These are phyloP conservation scores for Lactarius sp. DNA, from an alignment of 768 basidiomycete species.

Conservation along the genomic window DNA sequence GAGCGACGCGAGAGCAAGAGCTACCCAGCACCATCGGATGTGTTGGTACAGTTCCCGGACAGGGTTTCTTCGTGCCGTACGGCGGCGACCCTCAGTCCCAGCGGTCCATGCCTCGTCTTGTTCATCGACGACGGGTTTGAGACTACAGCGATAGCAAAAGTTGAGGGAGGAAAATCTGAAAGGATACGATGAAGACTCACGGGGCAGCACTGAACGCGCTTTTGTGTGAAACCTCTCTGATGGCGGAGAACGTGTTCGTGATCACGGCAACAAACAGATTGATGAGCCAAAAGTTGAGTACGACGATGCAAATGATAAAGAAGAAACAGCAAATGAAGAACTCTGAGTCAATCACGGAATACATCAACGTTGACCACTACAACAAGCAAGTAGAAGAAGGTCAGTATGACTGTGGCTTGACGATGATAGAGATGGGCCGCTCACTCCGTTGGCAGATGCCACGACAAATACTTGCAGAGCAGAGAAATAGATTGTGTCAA, in stretches of 20 bases:
- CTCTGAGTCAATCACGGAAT: conserved; percentile 82
- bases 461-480: conserved; percentile 82
- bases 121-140: conserved; percentile 45
- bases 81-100: conserved; percentile 39
- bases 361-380: conserved; percentile 83
- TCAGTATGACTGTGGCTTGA: conserved; percentile 8
- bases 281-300: conserved; percentile 93
- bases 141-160: conserved; percentile 28
- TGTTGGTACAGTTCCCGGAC: conserved; percentile 53
- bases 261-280: conserved; percentile 95
- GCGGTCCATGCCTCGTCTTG: conserved; percentile 58
- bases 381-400: neutral
- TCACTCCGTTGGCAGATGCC: conserved; percentile 70
- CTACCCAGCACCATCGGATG: conserved; percentile 69
- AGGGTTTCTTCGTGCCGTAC: conserved; percentile 40
- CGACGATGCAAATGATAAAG: conserved; percentile 77
- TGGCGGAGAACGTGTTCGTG: conserved; percentile 86
- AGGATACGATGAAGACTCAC: conserved; percentile 38
- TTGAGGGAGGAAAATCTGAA: neutral
- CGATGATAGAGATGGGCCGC: conserved; percentile 29
- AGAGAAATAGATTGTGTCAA: conserved; percentile 83
- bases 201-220: conserved; percentile 87
- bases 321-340: conserved; percentile 84
- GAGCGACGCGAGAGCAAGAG: conserved; percentile 66
- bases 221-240: conserved; percentile 77